A percentile compares a stretch with the other conserved stretches of the same genome.
phyloP scores from a whole-genome alignment of 306 rosid species.

The Lupinus albus region DNA sequence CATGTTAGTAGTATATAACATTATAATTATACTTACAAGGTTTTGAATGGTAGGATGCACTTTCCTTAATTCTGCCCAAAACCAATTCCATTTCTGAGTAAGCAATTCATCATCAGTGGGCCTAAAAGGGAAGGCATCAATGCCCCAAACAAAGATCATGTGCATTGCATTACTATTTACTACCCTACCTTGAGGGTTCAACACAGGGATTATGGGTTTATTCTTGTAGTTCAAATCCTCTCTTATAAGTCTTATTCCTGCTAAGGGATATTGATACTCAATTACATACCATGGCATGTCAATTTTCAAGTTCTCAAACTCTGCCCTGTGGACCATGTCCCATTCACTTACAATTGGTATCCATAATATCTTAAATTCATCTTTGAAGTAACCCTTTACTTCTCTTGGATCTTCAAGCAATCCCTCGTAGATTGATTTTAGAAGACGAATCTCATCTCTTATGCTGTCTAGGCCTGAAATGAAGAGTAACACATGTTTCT shows the following conservation, averaged over 20 bases:
- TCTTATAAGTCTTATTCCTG: slow-evolving; percentile 44
- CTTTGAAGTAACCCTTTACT: slow-evolving; percentile 45
- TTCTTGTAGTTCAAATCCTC: slow-evolving; percentile 42
- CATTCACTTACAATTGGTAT: slow-evolving; percentile 43
- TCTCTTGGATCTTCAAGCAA: slow-evolving; percentile 41
- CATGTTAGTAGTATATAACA: too few species aligned
- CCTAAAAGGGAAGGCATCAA: slow-evolving; percentile 53
- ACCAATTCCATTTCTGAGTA: slow-evolving; percentile 53
- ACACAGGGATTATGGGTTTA: slow-evolving; percentile 50
- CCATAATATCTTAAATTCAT: slow-evolving; percentile 52
- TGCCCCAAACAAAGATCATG: slow-evolving; percentile 55
- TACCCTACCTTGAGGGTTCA: slow-evolving; percentile 45
- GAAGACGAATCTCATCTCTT: slow-evolving; percentile 48
- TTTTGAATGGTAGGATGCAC: slow-evolving; percentile 35
- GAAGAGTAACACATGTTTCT: slow-evolving; percentile 45
- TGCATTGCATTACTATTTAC: slow-evolving; percentile 50
- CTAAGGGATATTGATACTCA: slow-evolving; percentile 36
- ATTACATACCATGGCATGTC: slow-evolving; percentile 53
- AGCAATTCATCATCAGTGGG: slow-evolving; percentile 42
- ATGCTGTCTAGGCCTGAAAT: slow-evolving; percentile 50
- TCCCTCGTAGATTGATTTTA: slow-evolving; percentile 33
- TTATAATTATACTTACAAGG: slow-evolving; percentile 38
- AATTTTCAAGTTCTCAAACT: slow-evolving; percentile 37
- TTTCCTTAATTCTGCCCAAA: slow-evolving; percentile 49
- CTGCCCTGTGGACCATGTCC: slow-evolving; percentile 29